Percentiles rank a stretch among this genome's conserved stretches.
Conservation (phyloP, 768 basidiomycete species). For the Panaeolus papilionaceus region DNA sequence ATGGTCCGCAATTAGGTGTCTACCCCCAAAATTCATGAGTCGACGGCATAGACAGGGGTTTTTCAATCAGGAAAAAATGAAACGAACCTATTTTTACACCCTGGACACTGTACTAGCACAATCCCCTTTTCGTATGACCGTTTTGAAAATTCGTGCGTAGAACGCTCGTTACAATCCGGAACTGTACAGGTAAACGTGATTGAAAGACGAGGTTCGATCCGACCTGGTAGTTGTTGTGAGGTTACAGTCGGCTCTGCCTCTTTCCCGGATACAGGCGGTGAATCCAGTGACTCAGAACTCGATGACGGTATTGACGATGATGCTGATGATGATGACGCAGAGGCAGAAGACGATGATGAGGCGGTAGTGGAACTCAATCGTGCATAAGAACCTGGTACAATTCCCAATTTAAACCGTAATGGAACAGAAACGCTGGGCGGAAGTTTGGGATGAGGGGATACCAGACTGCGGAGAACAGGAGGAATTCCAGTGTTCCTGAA, state of each 20-base stretch:
- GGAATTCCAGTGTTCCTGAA: constrained; percentile 51
- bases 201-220: constrained; percentile 66
- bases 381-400: constrained; percentile 27
- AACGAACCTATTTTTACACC: constrained; percentile 84
- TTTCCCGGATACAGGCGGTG: background rate
- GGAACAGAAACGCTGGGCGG: constrained; percentile 40
- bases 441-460: constrained; percentile 42
- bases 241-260: constrained; percentile 27
- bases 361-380: constrained; percentile 10
- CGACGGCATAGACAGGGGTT: background rate
- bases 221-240: constrained; percentile 42
- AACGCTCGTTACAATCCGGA: constrained; percentile 70
- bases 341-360: constrained; percentile 18
- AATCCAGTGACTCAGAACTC: background rate
- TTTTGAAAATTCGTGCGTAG: constrained; percentile 87
- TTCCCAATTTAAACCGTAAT: constrained; percentile 39
- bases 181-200: constrained; percentile 91
- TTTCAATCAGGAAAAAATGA: constrained; percentile 16
- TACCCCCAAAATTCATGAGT: constrained; percentile 32
- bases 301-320: background rate
- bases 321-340: constrained; percentile 4
- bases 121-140: constrained; percentile 87
- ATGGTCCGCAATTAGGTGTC: constrained; percentile 89
- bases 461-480: constrained; percentile 47
- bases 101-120: constrained; percentile 91